Conservation (phyloP, 345 rosid species). For the Arabis hirsuta region DNA sequence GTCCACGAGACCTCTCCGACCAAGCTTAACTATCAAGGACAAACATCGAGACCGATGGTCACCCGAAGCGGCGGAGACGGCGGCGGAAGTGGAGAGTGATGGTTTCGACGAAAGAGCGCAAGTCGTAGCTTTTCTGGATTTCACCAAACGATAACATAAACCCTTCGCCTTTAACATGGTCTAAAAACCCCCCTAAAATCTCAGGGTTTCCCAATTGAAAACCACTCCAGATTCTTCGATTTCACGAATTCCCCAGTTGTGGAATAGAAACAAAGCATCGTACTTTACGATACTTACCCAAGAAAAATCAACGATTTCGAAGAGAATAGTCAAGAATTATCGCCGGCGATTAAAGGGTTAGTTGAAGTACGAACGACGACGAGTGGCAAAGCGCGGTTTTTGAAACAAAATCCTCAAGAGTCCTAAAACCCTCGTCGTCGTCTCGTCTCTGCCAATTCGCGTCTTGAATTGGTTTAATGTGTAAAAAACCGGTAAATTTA, state of each 20-base stretch:
- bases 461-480: constrained; percentile 25
- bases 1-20: constrained; percentile 48
- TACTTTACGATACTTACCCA: not conserved
- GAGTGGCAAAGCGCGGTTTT: constrained; percentile 38
- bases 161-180: constrained; percentile 41
- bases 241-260: constrained; percentile 23
- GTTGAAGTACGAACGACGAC: constrained; percentile 20
- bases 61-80: constrained; percentile 27
- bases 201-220: constrained; percentile 20
- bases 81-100: constrained; percentile 9
- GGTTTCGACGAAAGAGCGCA: constrained; percentile 47
- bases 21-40: constrained; percentile 53
- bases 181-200: constrained; percentile 24
- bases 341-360: not conserved
- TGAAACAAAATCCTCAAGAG: constrained; percentile 22
- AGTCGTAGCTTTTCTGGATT: constrained; percentile 46
- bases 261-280: constrained; percentile 21
- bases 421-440: constrained; percentile 38
- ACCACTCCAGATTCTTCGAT: constrained; percentile 19
- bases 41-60: constrained; percentile 51
- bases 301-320: constrained; percentile 4
- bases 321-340: not conserved
- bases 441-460: constrained; percentile 30
- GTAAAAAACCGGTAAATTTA: constrained; percentile 19
- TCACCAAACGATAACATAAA: constrained; percentile 39